Conservation (phyloP, 768 basidiomycete genomes). For the Tulasnella sp. region DNA sequence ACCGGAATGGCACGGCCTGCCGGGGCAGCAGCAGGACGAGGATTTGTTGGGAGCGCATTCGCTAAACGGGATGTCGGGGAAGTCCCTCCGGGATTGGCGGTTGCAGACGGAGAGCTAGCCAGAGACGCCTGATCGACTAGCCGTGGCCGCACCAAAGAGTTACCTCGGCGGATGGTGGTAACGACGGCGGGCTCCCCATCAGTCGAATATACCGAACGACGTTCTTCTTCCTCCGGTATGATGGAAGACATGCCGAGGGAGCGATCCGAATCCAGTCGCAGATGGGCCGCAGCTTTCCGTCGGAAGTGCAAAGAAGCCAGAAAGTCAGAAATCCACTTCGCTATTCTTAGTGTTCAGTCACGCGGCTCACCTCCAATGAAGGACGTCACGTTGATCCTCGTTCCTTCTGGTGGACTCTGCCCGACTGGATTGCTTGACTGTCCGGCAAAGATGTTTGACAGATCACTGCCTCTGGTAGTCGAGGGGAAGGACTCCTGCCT, state of each 20-base stretch:
- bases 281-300: background rate
- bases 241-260: background rate
- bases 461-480: slow-evolving; percentile 27
- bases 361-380: slow-evolving; percentile 54
- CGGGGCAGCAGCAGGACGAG: slow-evolving; percentile 1
- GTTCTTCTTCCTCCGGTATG: slow-evolving; percentile 11
- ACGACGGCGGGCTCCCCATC: background rate
- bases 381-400: slow-evolving; percentile 51
- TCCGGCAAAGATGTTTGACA: slow-evolving; percentile 27
- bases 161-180: background rate
- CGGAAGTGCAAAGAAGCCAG: background rate
- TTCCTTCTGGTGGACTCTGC: slow-evolving; percentile 27
- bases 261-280: slow-evolving; percentile 9
- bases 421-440: background rate
- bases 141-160: background rate
- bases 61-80: slow-evolving; percentile 5
- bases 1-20: background rate
- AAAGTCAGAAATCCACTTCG: background rate
- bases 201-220: slow-evolving; percentile 2
- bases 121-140: background rate
- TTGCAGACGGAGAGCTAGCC: background rate
- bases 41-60: background rate
- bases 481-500: slow-evolving; percentile 17
- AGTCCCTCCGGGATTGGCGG: background rate
- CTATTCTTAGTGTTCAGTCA: background rate